Evolutionary conservation across 2,329 filamentous ascomycete genomes (phyloP).

Genomic region (Pseudomassariella vexata): DNA sequence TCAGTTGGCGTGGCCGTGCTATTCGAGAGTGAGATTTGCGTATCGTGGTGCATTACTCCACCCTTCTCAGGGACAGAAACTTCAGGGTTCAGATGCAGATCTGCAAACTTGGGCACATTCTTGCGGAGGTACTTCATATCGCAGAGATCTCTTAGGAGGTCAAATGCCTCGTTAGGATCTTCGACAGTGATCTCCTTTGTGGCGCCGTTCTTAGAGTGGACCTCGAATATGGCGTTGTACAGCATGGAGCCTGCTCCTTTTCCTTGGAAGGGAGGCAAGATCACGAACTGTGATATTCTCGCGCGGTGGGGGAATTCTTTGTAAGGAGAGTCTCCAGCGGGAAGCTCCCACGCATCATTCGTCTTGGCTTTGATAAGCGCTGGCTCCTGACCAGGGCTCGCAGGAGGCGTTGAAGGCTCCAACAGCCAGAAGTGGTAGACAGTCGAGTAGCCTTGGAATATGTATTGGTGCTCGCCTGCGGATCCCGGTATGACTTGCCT

Average conservation of each 20-base stretch:
- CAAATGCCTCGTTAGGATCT: conserved; percentile 84
- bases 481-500: conserved; percentile 42
- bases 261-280: conserved; percentile 81
- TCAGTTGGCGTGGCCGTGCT: conserved; percentile 15
- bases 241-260: conserved; percentile 74
- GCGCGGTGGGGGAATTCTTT: conserved; percentile 67
- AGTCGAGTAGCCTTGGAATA: conserved; percentile 83
- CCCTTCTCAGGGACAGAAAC: conserved; percentile 44
- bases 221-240: conserved; percentile 72
- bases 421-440: conserved; percentile 80
- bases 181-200: conserved; percentile 86
- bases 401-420: conserved; percentile 38
- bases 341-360: conserved; percentile 36
- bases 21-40: conserved; percentile 18
- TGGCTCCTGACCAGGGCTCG: conserved; percentile 24
- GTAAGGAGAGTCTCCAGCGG: conserved; percentile 37
- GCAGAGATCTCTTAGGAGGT: conserved; percentile 70
- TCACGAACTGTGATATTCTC: conserved; percentile 87
- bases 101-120: conserved; percentile 49
- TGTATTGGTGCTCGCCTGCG: conserved; percentile 55
- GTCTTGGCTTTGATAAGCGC: conserved; percentile 13
- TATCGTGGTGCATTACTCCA: conserved; percentile 20
- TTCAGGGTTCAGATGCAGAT: conserved; percentile 48
- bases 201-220: conserved; percentile 60
- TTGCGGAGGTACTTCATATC: conserved; percentile 62